Conservation (phyloP, 2,329 filamentous ascomycete species). For the Paracorniculantispora psalliotae region DNA sequence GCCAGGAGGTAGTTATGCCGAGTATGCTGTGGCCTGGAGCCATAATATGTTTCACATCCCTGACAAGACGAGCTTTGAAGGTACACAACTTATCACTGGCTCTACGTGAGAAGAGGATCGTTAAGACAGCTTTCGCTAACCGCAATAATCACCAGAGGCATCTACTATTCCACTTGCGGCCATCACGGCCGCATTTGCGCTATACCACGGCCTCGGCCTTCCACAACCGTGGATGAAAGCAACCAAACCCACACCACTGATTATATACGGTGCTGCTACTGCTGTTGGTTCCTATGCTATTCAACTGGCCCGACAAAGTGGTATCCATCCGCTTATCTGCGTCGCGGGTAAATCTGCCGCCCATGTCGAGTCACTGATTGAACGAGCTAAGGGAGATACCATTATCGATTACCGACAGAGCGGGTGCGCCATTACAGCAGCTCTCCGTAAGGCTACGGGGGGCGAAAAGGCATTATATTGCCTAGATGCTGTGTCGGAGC, state of each 20-base stretch:
- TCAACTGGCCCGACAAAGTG: background rate
- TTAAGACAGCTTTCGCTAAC: too few species aligned
- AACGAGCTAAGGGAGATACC: too few species aligned
- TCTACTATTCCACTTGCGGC: background rate
- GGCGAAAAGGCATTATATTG: too few species aligned
- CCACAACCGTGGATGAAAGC: background rate
- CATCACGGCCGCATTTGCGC: background rate
- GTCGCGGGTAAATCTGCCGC: too few species aligned
- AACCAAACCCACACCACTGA: background rate
- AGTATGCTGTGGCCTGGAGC: background rate
- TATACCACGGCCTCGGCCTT: background rate
- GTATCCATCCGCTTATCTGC: background rate
- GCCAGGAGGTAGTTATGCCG: background rate
- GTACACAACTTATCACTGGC: too few species aligned
- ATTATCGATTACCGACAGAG: too few species aligned
- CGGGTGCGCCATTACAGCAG: too few species aligned
- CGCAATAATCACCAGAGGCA: too few species aligned
- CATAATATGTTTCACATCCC: background rate
- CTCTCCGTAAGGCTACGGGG: too few species aligned
- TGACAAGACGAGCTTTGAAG: background rate
- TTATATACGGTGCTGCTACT: background rate
- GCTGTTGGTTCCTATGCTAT: background rate
- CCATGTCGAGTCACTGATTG: too few species aligned
- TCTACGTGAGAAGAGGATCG: too few species aligned
- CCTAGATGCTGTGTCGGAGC: too few species aligned